phyloP scores from a whole-genome alignment of 1,284 basidiomycete species.

The Melampsora larici-populina region DNA sequence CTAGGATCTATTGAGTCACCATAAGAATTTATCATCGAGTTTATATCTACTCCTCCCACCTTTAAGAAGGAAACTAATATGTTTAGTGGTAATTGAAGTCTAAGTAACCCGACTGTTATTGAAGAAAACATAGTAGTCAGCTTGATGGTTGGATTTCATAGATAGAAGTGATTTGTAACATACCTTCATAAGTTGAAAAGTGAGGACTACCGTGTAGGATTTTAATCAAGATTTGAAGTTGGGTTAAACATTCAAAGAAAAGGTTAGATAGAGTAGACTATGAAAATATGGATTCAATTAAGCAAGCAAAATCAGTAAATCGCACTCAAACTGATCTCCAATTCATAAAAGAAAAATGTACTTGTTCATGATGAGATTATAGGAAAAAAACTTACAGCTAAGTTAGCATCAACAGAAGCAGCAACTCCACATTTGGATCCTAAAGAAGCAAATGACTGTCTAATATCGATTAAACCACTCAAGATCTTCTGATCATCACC shows the following conservation, averaged over 20 bases:
- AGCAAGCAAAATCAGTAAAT: too few relatives aligned
- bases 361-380: neutral
- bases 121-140: too few relatives aligned
- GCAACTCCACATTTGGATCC: constrained; percentile 4
- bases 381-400: neutral
- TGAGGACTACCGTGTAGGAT: neutral
- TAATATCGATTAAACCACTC: neutral
- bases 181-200: neutral
- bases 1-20: neutral
- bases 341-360: neutral
- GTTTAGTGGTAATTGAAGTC: constrained; percentile 1
- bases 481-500: neutral
- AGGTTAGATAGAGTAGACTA: neutral
- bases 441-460: neutral
- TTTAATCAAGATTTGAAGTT: constrained; percentile 3
- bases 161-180: too few relatives aligned
- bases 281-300: neutral
- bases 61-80: neutral
- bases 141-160: too few relatives aligned
- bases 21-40: neutral
- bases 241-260: neutral
- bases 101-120: too few relatives aligned
- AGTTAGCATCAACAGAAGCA: neutral
- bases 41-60: neutral
- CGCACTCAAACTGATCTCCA: too few relatives aligned